Evolutionary conservation across 2,329 filamentous ascomycete species (phyloP).

Genomic region (Ceratocystis huliohia): DNA sequence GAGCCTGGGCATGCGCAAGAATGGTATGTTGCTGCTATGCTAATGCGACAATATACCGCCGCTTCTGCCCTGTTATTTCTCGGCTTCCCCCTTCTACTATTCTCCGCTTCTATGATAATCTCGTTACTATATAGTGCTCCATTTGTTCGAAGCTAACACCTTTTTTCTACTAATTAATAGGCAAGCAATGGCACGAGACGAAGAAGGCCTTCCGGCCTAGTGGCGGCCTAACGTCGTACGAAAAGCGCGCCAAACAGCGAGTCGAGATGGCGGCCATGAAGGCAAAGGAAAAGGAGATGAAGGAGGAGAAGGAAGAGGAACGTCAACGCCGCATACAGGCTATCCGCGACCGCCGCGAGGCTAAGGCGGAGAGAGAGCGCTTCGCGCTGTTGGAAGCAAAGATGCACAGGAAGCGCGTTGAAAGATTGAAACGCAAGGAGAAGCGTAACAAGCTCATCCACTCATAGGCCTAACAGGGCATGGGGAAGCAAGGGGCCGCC

Average conservation of each 20-base stretch:
- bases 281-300: constrained; percentile 88
- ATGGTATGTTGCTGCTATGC: constrained; percentile 45
- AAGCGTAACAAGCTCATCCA: constrained; percentile 83
- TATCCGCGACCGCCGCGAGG: constrained; percentile 72
- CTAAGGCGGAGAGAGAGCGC: constrained; percentile 84
- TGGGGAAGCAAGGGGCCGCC: neutral
- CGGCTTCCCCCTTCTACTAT: neutral
- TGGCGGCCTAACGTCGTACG: constrained; percentile 64
- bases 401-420: constrained; percentile 93
- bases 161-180: constrained; percentile 34
- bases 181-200: constrained; percentile 83
- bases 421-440: constrained; percentile 85
- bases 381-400: constrained; percentile 92
- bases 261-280: constrained; percentile 64
- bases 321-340: constrained; percentile 68
- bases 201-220: constrained; percentile 78
- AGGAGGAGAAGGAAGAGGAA: constrained; percentile 86
- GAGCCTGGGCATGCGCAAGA: constrained; percentile 61
- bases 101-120: too few species aligned
- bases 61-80: neutral
- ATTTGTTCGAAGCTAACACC: neutral
- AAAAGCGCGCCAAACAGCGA: constrained; percentile 59
- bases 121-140: neutral
- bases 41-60: too few species aligned
- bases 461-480: constrained; percentile 35